Evolutionary conservation across 2,329 filamentous ascomycete species (phyloP), one percentile per base, ranked within the genome.

Genomic region (Coniochaeta ligniaria): DNA sequence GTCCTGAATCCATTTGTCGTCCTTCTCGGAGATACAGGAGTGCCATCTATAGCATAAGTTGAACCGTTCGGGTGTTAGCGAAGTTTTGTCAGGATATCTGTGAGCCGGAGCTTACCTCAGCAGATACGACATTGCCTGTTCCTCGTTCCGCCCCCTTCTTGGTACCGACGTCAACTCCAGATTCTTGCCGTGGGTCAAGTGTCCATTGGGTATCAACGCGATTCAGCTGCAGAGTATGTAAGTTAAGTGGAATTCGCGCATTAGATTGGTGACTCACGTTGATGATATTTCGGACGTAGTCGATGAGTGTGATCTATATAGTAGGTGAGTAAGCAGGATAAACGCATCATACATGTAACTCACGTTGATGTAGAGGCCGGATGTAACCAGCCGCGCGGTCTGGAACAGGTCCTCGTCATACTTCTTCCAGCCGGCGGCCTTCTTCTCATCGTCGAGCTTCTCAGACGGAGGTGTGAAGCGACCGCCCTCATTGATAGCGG

Each of bases 31-130:
- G 66, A 95, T 90, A 66, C 88, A 87, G 3, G 90, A 91, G 76
- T 96, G 91, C 91, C 91, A 96, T 64, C 91, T 83, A 72, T 96
- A 96, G 66, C 90, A 89, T 11, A 96, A 80, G 70, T 95, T 96
- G 79, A 96, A 96, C 75, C 17, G 43, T 14, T 41, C 41, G 9
- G 43, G 4, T 14, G 16, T 47, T 24, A 47, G 20, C 11, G 9
- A 12, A 24, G n/a, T 3, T 24, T 47, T 22, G 22, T 24, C 20
- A 14, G n/a, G 2, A 24, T 14, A 16, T 24, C 43, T 24, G 20
- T 47, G 20, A 28, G 12, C 14, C 47, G 47, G 31, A 31, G 9
- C 47, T 52, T 52, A 52, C 47, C 47, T 96, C 92, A 3, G 89
- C 90, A 0, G 90, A 94, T 6, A 94, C 90, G 65, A 89, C 86